Percentiles rank a stretch among this genome's conserved stretches.
These are phyloP conservation scores for Globisporangium takayamanum DNA, from an alignment of 352 stramenopile genomes.

Conservation along the genomic window DNA sequence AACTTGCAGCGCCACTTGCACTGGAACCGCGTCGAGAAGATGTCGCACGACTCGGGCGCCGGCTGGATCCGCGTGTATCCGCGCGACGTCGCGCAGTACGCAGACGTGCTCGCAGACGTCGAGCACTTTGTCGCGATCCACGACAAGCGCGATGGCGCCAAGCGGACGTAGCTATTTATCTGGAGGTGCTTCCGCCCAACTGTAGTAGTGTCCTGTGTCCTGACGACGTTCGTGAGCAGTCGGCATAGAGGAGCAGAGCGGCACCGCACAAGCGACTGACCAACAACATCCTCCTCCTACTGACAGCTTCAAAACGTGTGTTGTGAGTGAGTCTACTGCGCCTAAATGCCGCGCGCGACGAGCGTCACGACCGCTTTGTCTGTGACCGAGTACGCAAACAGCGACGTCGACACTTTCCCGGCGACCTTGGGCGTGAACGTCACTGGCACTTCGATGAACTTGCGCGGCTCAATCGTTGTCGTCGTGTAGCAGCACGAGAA, in stretches of 20 bases:
- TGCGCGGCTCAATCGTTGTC: slow-evolving; percentile 71
- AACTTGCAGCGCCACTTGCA: slow-evolving; percentile 83
- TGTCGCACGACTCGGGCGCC: slow-evolving; percentile 79
- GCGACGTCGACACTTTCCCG: slow-evolving; percentile 74
- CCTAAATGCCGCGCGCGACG: slow-evolving; percentile 58
- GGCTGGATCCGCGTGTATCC: slow-evolving; percentile 87
- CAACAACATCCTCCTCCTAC: not conserved
- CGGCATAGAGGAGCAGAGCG: not conserved
- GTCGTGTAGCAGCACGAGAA: slow-evolving; percentile 72
- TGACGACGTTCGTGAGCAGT: not conserved
- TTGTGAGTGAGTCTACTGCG: not conserved
- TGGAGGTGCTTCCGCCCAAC: not conserved
- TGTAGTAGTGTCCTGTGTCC: not conserved
- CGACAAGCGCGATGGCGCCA: slow-evolving; percentile 29
- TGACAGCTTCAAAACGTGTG: not conserved
- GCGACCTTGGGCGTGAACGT: slow-evolving; percentile 69
- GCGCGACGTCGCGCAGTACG: slow-evolving; percentile 61
- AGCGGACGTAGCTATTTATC: not conserved
- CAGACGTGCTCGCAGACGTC: slow-evolving; percentile 69
- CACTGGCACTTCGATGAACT: slow-evolving; percentile 82
- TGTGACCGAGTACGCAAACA: slow-evolving; percentile 73
- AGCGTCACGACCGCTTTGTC: slow-evolving; percentile 79
- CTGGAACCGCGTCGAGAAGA: slow-evolving; percentile 86
- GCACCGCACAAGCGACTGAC: not conserved
- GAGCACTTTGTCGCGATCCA: slow-evolving; percentile 62